These are phyloP conservation scores for Aureobasidium subglaciale DNA, from an alignment of 2,329 filamentous ascomycete species.

Conservation along the genomic window DNA sequence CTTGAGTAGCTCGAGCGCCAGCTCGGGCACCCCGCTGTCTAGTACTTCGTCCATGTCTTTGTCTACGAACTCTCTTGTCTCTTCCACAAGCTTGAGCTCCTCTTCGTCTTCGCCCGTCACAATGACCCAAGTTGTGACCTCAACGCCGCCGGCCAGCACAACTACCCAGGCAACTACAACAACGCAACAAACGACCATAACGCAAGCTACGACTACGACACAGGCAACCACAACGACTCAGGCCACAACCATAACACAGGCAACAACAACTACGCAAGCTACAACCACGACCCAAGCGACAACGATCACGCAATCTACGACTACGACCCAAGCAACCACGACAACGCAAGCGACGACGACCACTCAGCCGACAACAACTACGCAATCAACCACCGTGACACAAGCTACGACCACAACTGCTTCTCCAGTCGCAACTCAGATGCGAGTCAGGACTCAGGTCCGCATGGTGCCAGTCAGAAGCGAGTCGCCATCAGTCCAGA, in stretches of 20 bases:
- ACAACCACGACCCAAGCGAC: neutral
- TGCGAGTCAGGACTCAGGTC: neutral
- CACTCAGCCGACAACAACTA: neutral
- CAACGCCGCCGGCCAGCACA: too few relatives aligned
- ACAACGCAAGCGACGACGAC: neutral
- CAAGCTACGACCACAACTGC: neutral
- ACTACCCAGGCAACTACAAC: neutral
- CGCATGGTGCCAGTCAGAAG: neutral
- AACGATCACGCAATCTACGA: neutral
- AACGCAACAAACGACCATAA: neutral
- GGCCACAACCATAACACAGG: too few relatives aligned
- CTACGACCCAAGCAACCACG: too few relatives aligned
- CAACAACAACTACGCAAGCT: neutral
- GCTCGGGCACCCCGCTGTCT: neutral
- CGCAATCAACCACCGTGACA: neutral
- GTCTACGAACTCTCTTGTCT: neutral
- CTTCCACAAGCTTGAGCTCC: neutral
- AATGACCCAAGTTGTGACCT: neutral
- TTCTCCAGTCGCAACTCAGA: neutral
- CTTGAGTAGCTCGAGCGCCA: constrained; percentile 2
- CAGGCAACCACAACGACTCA: neutral
- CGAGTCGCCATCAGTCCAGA: neutral
- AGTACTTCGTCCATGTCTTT: neutral
- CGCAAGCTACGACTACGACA: too few relatives aligned
- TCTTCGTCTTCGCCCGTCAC: neutral